phyloP scores from a whole-genome alignment of 2,329 filamentous ascomycete species.

The Colletotrichum cuscutae region DNA sequence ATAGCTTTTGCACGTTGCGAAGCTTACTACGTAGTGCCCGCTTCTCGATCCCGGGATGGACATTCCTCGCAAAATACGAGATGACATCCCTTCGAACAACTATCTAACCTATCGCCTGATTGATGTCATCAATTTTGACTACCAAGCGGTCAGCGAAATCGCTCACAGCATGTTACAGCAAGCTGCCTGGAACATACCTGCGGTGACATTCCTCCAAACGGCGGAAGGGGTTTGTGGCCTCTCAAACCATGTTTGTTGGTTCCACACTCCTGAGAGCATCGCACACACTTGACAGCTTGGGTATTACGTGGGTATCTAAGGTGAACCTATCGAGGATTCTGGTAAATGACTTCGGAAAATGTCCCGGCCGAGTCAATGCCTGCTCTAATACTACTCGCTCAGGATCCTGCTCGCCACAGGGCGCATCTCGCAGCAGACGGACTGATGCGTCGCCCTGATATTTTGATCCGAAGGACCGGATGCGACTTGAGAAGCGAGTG shows the following conservation, averaged over 20 bases:
- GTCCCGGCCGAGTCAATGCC: too few relatives aligned
- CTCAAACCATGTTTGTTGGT: neutral
- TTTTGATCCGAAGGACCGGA: neutral
- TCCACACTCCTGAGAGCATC: neutral
- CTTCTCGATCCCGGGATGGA: neutral
- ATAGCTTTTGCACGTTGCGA: slow-evolving; percentile 5
- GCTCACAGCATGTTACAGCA: neutral
- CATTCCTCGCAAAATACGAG: neutral
- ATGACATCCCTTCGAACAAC: neutral
- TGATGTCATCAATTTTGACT: slow-evolving; percentile 1
- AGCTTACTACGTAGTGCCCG: neutral
- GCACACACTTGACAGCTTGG: neutral
- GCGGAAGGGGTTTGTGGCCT: neutral
- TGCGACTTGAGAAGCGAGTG: neutral
- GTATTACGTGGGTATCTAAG: neutral
- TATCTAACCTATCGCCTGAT: neutral
- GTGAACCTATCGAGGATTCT: neutral
- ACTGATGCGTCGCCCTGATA: neutral
- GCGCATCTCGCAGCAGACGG: neutral
- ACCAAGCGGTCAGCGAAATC: neutral
- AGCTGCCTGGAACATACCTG: neutral
- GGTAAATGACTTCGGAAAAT: too few relatives aligned
- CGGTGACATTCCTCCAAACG: neutral
- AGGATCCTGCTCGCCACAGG: neutral
- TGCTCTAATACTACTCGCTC: too few relatives aligned